phyloP scores from a whole-genome alignment of 169 alveolate genomes.

The Theileria orientalis region DNA sequence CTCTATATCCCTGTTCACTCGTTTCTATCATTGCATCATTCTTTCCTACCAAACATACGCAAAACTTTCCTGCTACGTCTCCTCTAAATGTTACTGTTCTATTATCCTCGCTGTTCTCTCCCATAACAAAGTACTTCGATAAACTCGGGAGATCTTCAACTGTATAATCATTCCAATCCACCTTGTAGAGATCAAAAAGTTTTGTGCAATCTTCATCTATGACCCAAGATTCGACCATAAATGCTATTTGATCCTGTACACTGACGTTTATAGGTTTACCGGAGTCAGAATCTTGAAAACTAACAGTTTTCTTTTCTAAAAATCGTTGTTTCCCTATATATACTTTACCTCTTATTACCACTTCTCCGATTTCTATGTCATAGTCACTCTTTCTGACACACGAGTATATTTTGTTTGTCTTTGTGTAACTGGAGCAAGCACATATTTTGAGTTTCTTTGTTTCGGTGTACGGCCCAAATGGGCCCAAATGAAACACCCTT shows the following conservation, averaged over 20 bases:
- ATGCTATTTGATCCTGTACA: not conserved
- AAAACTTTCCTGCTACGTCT: slow-evolving; percentile 10
- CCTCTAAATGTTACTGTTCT: not conserved
- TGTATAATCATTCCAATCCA: slow-evolving; percentile 10
- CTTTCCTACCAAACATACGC: slow-evolving; percentile 12
- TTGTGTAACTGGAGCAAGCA: slow-evolving; percentile 23
- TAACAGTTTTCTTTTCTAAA: not conserved
- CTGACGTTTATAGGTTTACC: not conserved
- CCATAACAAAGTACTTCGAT: not conserved
- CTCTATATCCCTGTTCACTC: not conserved
- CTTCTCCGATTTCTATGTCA: slow-evolving; percentile 21
- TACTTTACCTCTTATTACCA: not conserved
- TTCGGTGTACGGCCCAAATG: not conserved
- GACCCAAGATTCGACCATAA: slow-evolving; percentile 2
- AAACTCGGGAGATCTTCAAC: slow-evolving; percentile 10
- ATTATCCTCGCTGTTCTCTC: not conserved
- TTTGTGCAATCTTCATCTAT: slow-evolving; percentile 11
- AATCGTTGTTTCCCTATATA: not conserved
- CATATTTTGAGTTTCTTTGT: slow-evolving; percentile 20
- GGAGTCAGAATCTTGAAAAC: not conserved
- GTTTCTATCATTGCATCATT: not conserved
- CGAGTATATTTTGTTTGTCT: slow-evolving; percentile 11
- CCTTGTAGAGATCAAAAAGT: slow-evolving; percentile 12
- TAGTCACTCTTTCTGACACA: slow-evolving; percentile 12
- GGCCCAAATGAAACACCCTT: slow-evolving; percentile 32